Conservation (phyloP, 805 yeast species). For the Kazachstania africana region DNA sequence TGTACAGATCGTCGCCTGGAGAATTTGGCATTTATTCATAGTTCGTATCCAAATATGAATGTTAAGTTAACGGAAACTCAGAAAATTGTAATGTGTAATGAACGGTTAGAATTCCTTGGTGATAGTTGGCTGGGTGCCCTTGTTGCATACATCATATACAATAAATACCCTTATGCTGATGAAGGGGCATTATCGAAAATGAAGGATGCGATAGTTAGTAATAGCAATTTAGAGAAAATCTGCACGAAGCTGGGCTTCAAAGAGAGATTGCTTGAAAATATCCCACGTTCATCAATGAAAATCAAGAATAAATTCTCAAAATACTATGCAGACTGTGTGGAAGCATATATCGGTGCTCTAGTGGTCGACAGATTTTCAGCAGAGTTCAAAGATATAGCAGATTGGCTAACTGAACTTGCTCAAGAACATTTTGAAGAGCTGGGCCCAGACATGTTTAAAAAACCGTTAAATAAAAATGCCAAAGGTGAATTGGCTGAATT, state of each 20-base stretch:
- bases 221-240: slow-evolving; percentile 54
- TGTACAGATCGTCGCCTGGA: slow-evolving; percentile 10
- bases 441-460: slow-evolving; percentile 10
- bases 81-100: slow-evolving; percentile 33
- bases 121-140: slow-evolving; percentile 65
- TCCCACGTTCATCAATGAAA: slow-evolving; percentile 32
- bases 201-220: slow-evolving; percentile 56
- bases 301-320: slow-evolving; percentile 44
- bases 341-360: slow-evolving; percentile 82
- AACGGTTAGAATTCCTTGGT: slow-evolving; percentile 76
- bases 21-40: slow-evolving; percentile 15
- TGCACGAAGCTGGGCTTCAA: slow-evolving; percentile 53
- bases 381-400: slow-evolving; percentile 34
- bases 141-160: slow-evolving; percentile 52
- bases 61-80: slow-evolving; percentile 7
- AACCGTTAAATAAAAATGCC: slow-evolving; percentile 43
- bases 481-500: slow-evolving; percentile 59
- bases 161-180: slow-evolving; percentile 47
- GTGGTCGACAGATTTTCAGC: slow-evolving; percentile 33
- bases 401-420: slow-evolving; percentile 42
- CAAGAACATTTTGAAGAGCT: slow-evolving; percentile 10
- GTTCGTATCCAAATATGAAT: slow-evolving; percentile 11
- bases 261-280: slow-evolving; percentile 36
- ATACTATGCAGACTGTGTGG: slow-evolving; percentile 68
- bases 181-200: slow-evolving; percentile 69